Evolutionary conservation across 2,329 filamentous ascomycete species (phyloP), one percentile per base, ranked within the genome.

Genomic region (Fusarium decemcellulare): DNA sequence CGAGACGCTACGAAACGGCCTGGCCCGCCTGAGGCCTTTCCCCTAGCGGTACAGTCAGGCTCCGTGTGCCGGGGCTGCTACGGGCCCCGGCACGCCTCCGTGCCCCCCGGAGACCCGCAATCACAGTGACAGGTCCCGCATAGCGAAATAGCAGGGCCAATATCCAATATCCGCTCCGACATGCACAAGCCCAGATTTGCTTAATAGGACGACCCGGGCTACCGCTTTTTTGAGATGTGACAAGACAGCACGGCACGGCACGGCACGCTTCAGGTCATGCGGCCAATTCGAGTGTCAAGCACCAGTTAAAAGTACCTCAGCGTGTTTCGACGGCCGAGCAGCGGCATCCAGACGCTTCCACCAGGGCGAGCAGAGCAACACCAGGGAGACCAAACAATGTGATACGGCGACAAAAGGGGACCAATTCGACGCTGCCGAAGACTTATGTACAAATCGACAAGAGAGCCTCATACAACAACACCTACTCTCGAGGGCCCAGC

Each of bases 51-150:
- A 51, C 27, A 39, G 54, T 59, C 68, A 44, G 53, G 64, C 63
- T 59, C 65, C 59, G 61, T 4, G 5, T 23, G 23, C 23, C 23
- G 23, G 23, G 34, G 34, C 10, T 36, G 29, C 30, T 48, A 56
- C 67, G 46, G 63, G 63, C 56, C 68, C 55, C 57, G 47, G 27
- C 16, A 14, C 59, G 55, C 29, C 55, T 56, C 64, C 68, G 64
- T 40, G 47, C 39, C 52, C 57, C 63, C 64, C 61, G 56, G 54
- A 46, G 68, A 55, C 55, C 68, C 68, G 70, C 68, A 68, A 11
- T 15, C 48, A 63, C 61, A 62, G 53, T 46, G 46, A 32, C 59
- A 57, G n/a, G 42, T 16, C 42, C 29, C 29, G 47, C 29, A 36
- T 30, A 36, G 10, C 6, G 18, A 44, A 50, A 63, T 46, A 53